Percentiles rank a stretch among this genome's conserved stretches.
Evolutionary conservation across 192 early-diverging fungal genomes (phyloP).

Genomic region (Entophlyctis helioformis): DNA sequence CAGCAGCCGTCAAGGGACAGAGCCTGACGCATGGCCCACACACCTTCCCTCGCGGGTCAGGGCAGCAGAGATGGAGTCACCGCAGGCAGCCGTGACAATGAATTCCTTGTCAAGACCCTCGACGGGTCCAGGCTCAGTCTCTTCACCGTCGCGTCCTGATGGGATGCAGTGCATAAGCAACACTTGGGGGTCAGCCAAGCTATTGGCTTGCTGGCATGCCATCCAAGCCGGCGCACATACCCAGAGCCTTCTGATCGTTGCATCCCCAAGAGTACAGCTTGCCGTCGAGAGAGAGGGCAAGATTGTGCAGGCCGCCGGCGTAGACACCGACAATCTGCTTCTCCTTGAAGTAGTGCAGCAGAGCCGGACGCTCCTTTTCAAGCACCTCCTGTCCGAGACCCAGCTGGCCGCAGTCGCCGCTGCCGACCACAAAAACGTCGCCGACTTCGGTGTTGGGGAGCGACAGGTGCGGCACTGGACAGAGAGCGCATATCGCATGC

Average conservation of each 20-base stretch:
- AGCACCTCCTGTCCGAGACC: constrained; percentile 72
- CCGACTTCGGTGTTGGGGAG: constrained; percentile 26
- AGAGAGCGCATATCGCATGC: too few species aligned
- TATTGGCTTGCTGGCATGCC: too few species aligned
- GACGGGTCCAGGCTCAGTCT: constrained; percentile 53
- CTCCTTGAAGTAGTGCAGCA: constrained; percentile 52
- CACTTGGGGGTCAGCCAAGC: too few species aligned
- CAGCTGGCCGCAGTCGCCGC: too few species aligned
- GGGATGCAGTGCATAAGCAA: too few species aligned
- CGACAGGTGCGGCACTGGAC: not conserved
- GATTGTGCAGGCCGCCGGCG: too few species aligned
- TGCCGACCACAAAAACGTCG: constrained; percentile 71
- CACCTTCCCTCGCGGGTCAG: constrained; percentile 60
- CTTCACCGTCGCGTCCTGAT: constrained; percentile 43
- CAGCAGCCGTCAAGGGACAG: not conserved
- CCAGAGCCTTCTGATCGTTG: constrained; percentile 87
- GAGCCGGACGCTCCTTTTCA: constrained; percentile 67
- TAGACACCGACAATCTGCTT: constrained; percentile 63
- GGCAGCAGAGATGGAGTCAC: constrained; percentile 73
- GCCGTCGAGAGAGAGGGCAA: constrained; percentile 61
- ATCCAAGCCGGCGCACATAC: too few species aligned
- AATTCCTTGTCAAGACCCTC: constrained; percentile 62
- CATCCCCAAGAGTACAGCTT: constrained; percentile 93
- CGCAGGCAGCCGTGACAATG: constrained; percentile 68
- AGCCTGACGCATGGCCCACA: not conserved